Percentiles rank a stretch among this genome's conserved stretches.
phyloP scores from a whole-genome alignment of 306 rosid genomes.

The Quercus aquifolioides region DNA sequence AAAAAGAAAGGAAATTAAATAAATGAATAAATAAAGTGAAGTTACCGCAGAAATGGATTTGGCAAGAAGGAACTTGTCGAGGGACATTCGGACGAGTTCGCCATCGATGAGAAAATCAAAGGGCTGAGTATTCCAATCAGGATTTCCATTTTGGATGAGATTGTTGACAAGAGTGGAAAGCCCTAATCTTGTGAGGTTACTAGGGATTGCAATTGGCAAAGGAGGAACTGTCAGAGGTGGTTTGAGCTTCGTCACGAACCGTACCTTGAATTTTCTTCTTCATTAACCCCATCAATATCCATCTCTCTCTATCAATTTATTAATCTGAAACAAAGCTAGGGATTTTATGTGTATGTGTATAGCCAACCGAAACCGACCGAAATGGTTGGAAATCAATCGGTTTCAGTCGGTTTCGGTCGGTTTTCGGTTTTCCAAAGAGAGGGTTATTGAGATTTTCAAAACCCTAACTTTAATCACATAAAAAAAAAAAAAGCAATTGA shows the following conservation, averaged over 20 bases:
- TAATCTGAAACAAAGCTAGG: no score
- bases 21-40: background rate
- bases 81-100: conserved; percentile 79
- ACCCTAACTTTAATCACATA: no score
- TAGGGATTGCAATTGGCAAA: conserved; percentile 62
- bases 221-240: conserved; percentile 47
- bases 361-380: no score
- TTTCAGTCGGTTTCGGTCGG: no score
- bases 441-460: no score
- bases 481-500: no score
- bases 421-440: no score
- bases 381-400: no score
- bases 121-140: conserved; percentile 60
- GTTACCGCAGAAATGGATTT: conserved; percentile 82
- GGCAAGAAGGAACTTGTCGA: conserved; percentile 77
- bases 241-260: conserved; percentile 67
- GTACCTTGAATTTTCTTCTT: conserved; percentile 45
- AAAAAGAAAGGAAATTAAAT: background rate
- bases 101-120: conserved; percentile 90
- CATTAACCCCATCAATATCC: conserved; percentile 49
- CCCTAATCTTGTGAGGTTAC: conserved; percentile 64
- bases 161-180: conserved; percentile 78
- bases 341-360: no score
- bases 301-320: background rate
- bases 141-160: conserved; percentile 53